phyloP scores from a whole-genome alignment of 2,329 filamentous ascomycete species.

The Niveomyces coronatus region DNA sequence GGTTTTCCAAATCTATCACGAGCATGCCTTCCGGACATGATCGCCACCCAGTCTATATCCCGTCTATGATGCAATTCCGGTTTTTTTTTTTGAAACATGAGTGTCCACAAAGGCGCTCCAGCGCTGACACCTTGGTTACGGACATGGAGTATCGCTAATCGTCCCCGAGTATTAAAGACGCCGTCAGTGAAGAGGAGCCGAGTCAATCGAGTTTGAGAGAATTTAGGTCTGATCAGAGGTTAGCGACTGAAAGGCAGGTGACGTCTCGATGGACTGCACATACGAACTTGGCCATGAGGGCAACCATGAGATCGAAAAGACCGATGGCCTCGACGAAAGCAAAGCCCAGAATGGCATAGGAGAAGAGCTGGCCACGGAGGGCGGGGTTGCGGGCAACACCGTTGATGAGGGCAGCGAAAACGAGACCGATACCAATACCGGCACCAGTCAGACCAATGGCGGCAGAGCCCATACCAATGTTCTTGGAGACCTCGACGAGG shows the following conservation, averaged over 20 bases:
- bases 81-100: slow-evolving; percentile 11
- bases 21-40: slow-evolving; percentile 22
- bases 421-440: slow-evolving; percentile 91
- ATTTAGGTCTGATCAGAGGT: slow-evolving; percentile 25
- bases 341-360: slow-evolving; percentile 87
- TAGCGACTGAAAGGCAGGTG: slow-evolving; percentile 5
- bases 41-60: slow-evolving; percentile 13
- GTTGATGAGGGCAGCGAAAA: slow-evolving; percentile 83
- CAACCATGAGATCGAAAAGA: slow-evolving; percentile 86
- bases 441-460: slow-evolving; percentile 88
- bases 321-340: slow-evolving; percentile 89
- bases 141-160: slow-evolving; percentile 10
- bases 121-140: slow-evolving; percentile 5
- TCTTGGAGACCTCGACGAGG: slow-evolving; percentile 85
- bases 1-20: slow-evolving; percentile 26
- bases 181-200: slow-evolving; percentile 10
- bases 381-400: slow-evolving; percentile 89
- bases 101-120: slow-evolving; percentile 6
- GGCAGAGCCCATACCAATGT: slow-evolving; percentile 79
- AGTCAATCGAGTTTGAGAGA: slow-evolving; percentile 15
- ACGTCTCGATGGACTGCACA: slow-evolving; percentile 23
- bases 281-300: slow-evolving; percentile 88
- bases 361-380: slow-evolving; percentile 92
- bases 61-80: slow-evolving; percentile 11
- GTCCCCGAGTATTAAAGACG: slow-evolving; percentile 11